Evolutionary conservation across 2,329 filamentous ascomycete species (phyloP), one percentile per base, ranked within the genome.

Genomic region (Camptophora hylomeconis): DNA sequence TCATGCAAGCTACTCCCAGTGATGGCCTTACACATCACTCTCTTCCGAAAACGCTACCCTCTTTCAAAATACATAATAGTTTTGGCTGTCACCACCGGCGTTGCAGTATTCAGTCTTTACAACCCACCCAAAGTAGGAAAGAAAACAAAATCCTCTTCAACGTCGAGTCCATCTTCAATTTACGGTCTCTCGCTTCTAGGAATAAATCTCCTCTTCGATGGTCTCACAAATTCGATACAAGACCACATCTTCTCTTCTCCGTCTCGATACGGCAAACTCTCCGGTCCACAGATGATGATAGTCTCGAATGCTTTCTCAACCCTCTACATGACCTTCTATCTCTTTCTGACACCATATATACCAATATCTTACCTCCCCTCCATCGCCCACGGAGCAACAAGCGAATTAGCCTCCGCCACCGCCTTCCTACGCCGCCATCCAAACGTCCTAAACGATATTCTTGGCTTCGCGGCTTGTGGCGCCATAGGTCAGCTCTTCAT

Each of bases 241-340:
- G 89, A 98, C 56, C 76, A 93, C 55, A 83, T 98, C 53, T 94
- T 95, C 53, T 57, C 60, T 39, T 66, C 72, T 5, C 59, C 58
- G 3, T 56, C 60, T 15, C 50, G 56, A 2, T 92, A 84, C 57
- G 73, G 72, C 40, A 75, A 77, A 9, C 94, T 89, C 52, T 72
- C 74, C 3, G 89, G 89, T 7, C 84, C 87, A 35, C 89, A 98
- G 67, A 98, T 98, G 89, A 98, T 98, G 89, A 92, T 86, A 52
- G 86, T 87, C 20, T 83, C 94, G 57, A 98, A 95, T 52, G 62
- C 93, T 32, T 79, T 95, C 55, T 78, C 72, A 45, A 87, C 84
- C 3, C 49, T 74, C 25, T 63, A 95, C 32, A 95, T 86, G 3
- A 65, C 70, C 12, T 49, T 60, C 0, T 95, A 92, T 48, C 71